These are phyloP conservation scores for Cryphonectria naterciae DNA, from an alignment of 2,329 filamentous ascomycete species.

Conservation along the genomic window DNA sequence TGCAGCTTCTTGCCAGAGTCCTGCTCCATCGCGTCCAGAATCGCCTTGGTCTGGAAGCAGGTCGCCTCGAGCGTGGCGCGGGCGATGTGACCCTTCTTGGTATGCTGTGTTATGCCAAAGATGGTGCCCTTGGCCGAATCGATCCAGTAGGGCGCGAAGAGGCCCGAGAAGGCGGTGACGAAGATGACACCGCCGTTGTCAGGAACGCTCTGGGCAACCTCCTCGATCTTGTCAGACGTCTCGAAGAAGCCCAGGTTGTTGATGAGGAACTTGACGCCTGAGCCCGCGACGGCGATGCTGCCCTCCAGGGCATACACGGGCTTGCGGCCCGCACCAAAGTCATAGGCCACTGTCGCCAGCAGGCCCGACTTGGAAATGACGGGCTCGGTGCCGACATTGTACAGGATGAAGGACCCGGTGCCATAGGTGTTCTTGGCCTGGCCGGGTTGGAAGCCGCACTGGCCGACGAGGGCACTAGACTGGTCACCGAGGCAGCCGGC, in stretches of 20 bases:
- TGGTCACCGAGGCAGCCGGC: constrained; percentile 88
- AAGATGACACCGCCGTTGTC: constrained; percentile 86
- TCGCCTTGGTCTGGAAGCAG: constrained; percentile 91
- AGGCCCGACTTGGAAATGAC: constrained; percentile 84
- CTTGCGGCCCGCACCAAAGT: constrained; percentile 64
- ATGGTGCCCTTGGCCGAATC: constrained; percentile 89
- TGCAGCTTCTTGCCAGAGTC: constrained; percentile 78
- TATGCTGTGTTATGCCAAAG: constrained; percentile 85
- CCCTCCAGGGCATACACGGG: constrained; percentile 83
- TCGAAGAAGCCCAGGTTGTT: constrained; percentile 66
- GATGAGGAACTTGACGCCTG: constrained; percentile 75
- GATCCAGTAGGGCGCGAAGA: constrained; percentile 95
- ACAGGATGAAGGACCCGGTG: constrained; percentile 86
- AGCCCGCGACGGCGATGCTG: constrained; percentile 80
- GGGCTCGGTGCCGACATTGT: constrained; percentile 84
- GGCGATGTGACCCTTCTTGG: constrained; percentile 82
- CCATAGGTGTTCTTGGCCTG: constrained; percentile 91
- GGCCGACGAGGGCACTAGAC: constrained; percentile 82
- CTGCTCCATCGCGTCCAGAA: constrained; percentile 87
- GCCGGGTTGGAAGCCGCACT: constrained; percentile 81
- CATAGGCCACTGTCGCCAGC: constrained; percentile 84
- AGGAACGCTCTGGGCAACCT: constrained; percentile 55
- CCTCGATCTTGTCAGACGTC: constrained; percentile 53
- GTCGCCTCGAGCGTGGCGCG: constrained; percentile 88
- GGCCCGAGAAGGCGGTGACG: constrained; percentile 87